Conservation (phyloP, 495 filamentous ascomycete species). For the Glutinoglossum americanum region DNA sequence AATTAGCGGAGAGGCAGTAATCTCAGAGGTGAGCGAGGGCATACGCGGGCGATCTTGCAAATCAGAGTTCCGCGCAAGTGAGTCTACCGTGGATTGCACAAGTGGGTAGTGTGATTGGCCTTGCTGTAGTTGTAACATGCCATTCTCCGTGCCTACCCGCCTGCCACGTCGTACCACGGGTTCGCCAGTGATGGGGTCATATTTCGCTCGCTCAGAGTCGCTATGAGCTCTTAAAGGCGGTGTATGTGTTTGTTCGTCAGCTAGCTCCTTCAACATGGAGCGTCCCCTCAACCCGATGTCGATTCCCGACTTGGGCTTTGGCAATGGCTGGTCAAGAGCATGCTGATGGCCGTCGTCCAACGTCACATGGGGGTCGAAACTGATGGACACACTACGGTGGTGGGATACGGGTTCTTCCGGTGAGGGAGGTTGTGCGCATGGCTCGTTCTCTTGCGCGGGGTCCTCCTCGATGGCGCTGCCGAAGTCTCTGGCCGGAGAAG, state of each 20-base stretch:
- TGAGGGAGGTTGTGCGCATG: not conserved
- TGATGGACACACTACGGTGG: conserved; percentile 17
- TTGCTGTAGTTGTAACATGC: conserved; percentile 1
- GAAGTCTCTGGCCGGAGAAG: not conserved
- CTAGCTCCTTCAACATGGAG: conserved; percentile 6
- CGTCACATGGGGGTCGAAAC: conserved; percentile 20
- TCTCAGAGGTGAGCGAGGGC: conserved; percentile 34
- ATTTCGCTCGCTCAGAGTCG: conserved; percentile 1
- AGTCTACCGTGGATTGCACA: conserved; percentile 12
- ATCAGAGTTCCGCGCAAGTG: conserved; percentile 6
- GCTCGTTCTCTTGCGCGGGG: not conserved
- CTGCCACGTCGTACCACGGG: not conserved
- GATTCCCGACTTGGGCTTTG: conserved; percentile 4
- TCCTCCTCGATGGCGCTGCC: not conserved
- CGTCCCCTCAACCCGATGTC: not conserved
- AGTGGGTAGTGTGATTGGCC: conserved; percentile 5
- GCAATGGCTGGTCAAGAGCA: conserved; percentile 16
- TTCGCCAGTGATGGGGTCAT: conserved; percentile 4
- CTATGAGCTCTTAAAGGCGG: conserved; percentile 1
- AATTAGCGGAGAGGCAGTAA: conserved; percentile 27
- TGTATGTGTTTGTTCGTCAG: conserved; percentile 4
- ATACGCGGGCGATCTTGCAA: conserved; percentile 5
- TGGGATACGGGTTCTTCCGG: not conserved
- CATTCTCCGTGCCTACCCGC: not conserved
- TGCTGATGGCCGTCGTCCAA: conserved; percentile 17